Base-by-base conservation (phyloP, 768 basidiomycete species). In the Russula compacta region DNA sequence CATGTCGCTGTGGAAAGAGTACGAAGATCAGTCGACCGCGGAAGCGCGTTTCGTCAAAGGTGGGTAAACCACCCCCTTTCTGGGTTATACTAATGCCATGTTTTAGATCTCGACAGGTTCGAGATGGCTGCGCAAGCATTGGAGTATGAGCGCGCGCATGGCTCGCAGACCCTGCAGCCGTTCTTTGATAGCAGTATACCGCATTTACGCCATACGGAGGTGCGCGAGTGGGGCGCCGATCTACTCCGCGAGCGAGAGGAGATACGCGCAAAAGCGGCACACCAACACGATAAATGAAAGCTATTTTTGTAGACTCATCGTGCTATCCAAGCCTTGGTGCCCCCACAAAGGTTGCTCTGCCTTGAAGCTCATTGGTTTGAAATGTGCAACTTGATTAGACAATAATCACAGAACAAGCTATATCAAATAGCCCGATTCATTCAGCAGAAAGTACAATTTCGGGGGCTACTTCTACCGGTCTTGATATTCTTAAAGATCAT, bases 31-130 rank as follows among this genome's bases (percentile, higher is more conserved):
- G 2, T 67, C 76, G 64, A 86, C 86, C 0, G 69, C 79, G 5
- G 93, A 95, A 70, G 90, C 92, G 0, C 82, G 76, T 58, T 92
- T 95, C 68, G 92, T 95, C 44, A 95, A 95, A 80, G 90, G 91
- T 81, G 80, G 87, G 90, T 81, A 43, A 1, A 14, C 51, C 5
- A 4, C 15, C 17, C 15, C 11, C 21, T 15, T 24, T 35, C 17
- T 56, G 10, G 2, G 3, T 29, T 35, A 33, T 55, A 11, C 29
- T 61, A 8, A 53, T 11, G n/a, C 17, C 5, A 24, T 14, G 17
- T 6, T 2, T 39, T 44, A 92, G 92, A 95, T 69, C 78, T 94
- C 5, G 92, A 95, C 69, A 79, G 88, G 6, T 85, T 92, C 58
- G 92, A 95, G 71, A 88, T 95, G 87, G 89, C 89, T 0, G 75